Percentiles rank a stretch among this genome's conserved stretches.
Evolutionary conservation across 1,284 basidiomycete genomes (phyloP).

Genomic region (Lentinula novae-zelandiae): DNA sequence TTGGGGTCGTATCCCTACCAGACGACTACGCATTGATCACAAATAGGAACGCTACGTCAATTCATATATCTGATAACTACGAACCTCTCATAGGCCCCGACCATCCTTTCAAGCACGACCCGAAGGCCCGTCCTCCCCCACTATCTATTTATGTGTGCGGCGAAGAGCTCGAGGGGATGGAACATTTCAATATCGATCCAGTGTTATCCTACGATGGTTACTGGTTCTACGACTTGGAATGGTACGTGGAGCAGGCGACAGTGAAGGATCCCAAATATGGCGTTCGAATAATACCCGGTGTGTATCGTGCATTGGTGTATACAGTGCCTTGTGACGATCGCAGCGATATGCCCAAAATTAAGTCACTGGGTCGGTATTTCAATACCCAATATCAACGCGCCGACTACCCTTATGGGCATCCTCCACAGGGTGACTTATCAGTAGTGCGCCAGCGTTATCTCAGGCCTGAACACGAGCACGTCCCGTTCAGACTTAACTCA

Average conservation of each 20-base stretch:
- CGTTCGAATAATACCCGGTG: conserved; percentile 42
- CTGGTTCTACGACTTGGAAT: conserved; percentile 28
- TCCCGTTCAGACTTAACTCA: conserved; percentile 1
- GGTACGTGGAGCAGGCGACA: conserved; percentile 25
- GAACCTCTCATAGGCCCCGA: conserved; percentile 33
- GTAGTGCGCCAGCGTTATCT: conserved; percentile 16
- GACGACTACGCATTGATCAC: conserved; percentile 14
- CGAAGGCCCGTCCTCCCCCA: conserved; percentile 39
- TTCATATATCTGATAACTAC: conserved; percentile 51
- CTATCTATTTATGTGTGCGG: conserved; percentile 46
- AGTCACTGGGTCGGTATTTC: conserved; percentile 34
- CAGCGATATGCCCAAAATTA: conserved; percentile 27
- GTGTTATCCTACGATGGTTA: not conserved
- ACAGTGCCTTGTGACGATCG: conserved; percentile 31
- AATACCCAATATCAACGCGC: conserved; percentile 23
- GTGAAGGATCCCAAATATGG: conserved; percentile 25
- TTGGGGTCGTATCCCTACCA: not conserved
- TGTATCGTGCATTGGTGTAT: conserved; percentile 46
- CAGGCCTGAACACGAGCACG: conserved; percentile 3
- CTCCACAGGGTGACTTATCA: not conserved
- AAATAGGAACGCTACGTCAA: conserved; percentile 29
- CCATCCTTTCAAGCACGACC: conserved; percentile 23
- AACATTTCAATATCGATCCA: conserved; percentile 8
- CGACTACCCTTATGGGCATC: conserved; percentile 6
- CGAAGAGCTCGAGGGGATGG: conserved; percentile 17